phyloP scores from a whole-genome alignment of 176 grass and related monocot species.

The Aegilops umbellulata region DNA sequence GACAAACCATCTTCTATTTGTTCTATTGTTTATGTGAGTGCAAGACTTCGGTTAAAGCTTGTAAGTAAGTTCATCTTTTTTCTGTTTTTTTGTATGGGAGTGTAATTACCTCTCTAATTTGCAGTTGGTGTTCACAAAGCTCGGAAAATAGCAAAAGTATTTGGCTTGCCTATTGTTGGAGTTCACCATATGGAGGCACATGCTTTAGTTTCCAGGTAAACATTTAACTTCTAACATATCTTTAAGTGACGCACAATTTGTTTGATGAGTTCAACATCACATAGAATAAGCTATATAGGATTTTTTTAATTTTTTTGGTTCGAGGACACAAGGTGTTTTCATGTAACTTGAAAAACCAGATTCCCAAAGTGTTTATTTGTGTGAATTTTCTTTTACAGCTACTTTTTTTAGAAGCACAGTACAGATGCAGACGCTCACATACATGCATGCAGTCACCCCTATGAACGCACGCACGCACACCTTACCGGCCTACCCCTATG shows the following conservation, averaged over 20 bases:
- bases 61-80: neutral
- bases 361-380: neutral
- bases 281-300: neutral
- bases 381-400: neutral
- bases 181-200: slow-evolving; percentile 98
- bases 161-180: slow-evolving; percentile 78
- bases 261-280: neutral
- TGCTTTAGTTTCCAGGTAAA: slow-evolving; percentile 90
- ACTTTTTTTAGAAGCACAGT: too few relatives aligned
- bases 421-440: too few relatives aligned
- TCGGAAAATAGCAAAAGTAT: slow-evolving; percentile 65
- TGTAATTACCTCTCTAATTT: slow-evolving; percentile 30
- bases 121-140: slow-evolving; percentile 95
- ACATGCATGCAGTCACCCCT: too few relatives aligned
- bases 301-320: neutral
- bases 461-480: too few relatives aligned
- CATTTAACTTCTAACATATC: neutral
- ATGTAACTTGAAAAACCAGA: neutral
- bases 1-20: neutral
- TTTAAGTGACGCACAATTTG: neutral
- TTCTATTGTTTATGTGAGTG: neutral
- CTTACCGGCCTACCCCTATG: too few relatives aligned
- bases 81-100: neutral
- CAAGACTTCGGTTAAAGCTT: neutral
- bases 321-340: neutral